These are phyloP conservation scores for Termitomyces sp. DNA, from an alignment of 768 basidiomycete genomes.

Conservation along the genomic window DNA sequence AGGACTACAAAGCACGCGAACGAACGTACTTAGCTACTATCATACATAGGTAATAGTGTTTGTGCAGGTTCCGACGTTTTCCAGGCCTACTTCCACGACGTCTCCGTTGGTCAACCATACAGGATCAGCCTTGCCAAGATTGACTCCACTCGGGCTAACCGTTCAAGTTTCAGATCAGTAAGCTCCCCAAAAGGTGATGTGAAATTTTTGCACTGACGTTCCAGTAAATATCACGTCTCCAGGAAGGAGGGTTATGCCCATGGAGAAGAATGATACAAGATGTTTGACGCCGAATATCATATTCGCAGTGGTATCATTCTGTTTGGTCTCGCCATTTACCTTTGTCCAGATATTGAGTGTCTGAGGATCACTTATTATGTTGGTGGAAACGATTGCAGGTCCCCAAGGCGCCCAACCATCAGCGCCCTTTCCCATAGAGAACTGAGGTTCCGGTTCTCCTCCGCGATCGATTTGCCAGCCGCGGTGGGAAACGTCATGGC, in stretches of 20 bases:
- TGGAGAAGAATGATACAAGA: slow-evolving; percentile 36
- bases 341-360: slow-evolving; percentile 35
- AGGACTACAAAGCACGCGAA: too few relatives aligned
- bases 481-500: slow-evolving; percentile 36
- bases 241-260: slow-evolving; percentile 35
- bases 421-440: slow-evolving; percentile 37
- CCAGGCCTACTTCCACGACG: slow-evolving; percentile 21
- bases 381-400: slow-evolving; percentile 31
- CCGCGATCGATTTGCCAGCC: slow-evolving; percentile 41
- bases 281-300: slow-evolving; percentile 37
- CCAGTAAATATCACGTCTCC: slow-evolving; percentile 40
- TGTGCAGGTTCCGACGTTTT: slow-evolving; percentile 21
- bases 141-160: slow-evolving; percentile 13
- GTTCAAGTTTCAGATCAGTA: neutral
- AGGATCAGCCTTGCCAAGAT: slow-evolving; percentile 18
- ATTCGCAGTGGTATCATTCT: slow-evolving; percentile 34
- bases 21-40: neutral
- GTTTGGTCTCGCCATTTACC: slow-evolving; percentile 31
- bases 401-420: slow-evolving; percentile 40
- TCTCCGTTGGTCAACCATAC: slow-evolving; percentile 20
- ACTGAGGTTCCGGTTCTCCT: slow-evolving; percentile 34
- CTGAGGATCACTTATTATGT: slow-evolving; percentile 31
- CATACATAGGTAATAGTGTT: slow-evolving; percentile 15
- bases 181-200: neutral
- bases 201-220: slow-evolving; percentile 23